Evolutionary conservation across 768 basidiomycete species (phyloP).

Genomic region (Suillus decipiens): DNA sequence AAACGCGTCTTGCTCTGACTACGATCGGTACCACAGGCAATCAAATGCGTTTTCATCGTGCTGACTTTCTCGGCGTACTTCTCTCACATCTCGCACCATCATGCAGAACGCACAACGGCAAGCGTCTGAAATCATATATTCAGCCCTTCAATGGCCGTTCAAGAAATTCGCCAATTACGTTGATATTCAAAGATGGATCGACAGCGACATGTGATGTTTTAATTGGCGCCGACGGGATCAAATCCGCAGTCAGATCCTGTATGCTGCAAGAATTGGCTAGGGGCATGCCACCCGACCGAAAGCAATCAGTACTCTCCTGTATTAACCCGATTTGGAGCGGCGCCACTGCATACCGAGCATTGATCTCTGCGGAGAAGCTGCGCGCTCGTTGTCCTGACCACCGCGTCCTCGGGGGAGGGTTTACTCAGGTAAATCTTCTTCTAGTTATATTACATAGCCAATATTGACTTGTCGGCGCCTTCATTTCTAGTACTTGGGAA

Average conservation of each 20-base stretch:
- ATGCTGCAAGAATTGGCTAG: constrained; percentile 36
- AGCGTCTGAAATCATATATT: constrained; percentile 58
- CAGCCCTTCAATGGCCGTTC: constrained; percentile 38
- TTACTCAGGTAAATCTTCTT: constrained; percentile 45
- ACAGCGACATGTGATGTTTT: constrained; percentile 63
- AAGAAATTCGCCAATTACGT: constrained; percentile 33
- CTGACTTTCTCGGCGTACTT: constrained; percentile 65
- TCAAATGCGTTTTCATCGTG: constrained; percentile 58
- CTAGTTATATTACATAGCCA: constrained; percentile 1
- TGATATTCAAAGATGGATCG: constrained; percentile 65
- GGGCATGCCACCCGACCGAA: constrained; percentile 41
- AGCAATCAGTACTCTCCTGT: constrained; percentile 41
- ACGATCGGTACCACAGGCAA: constrained; percentile 38
- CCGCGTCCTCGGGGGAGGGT: constrained; percentile 41
- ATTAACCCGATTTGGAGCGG: constrained; percentile 63
- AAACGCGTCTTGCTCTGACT: background rate
- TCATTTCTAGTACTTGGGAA: constrained; percentile 55
- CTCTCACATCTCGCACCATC: constrained; percentile 48
- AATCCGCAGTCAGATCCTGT: constrained; percentile 46
- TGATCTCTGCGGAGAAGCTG: constrained; percentile 56
- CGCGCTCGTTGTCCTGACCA: constrained; percentile 46
- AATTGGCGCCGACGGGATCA: constrained; percentile 69
- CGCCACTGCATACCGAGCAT: constrained; percentile 54
- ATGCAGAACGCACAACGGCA: constrained; percentile 51
- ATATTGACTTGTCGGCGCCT: background rate